Conservation (phyloP, 1,139 yeast species). For the Candida anutae region DNA sequence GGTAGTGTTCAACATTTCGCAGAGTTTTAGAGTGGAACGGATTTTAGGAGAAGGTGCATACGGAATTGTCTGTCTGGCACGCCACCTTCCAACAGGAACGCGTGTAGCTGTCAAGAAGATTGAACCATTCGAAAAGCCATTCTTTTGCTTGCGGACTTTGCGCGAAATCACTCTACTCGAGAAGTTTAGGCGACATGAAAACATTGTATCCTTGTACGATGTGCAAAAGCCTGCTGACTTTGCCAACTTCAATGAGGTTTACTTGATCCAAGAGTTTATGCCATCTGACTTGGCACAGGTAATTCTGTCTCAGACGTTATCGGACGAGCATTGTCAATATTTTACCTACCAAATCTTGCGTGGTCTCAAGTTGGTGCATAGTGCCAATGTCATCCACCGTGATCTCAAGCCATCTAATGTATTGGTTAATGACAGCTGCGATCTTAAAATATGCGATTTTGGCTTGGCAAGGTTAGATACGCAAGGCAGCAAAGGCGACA, state of each 20-base stretch:
- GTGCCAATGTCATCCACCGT: slow-evolving; percentile 95
- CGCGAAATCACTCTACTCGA: slow-evolving; percentile 31
- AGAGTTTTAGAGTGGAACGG: slow-evolving; percentile 31
- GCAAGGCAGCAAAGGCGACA: slow-evolving; percentile 11
- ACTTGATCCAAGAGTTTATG: slow-evolving; percentile 65
- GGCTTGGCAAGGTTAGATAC: slow-evolving; percentile 48
- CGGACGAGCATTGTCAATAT: slow-evolving; percentile 63
- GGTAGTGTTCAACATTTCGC: slow-evolving; percentile 15
- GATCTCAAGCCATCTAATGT: slow-evolving; percentile 93
- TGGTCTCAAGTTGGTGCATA: slow-evolving; percentile 91
- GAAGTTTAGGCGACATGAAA: slow-evolving; percentile 33
- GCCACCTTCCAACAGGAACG: slow-evolving; percentile 29
- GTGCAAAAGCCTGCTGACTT: slow-evolving; percentile 29
- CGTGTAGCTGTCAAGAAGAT: slow-evolving; percentile 38
- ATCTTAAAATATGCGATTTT: slow-evolving; percentile 91
- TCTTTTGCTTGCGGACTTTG: slow-evolving; percentile 33
- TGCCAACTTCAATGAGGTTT: slow-evolving; percentile 52
- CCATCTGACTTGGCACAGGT: slow-evolving; percentile 59
- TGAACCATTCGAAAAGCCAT: slow-evolving; percentile 30
- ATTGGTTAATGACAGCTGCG: slow-evolving; percentile 90
- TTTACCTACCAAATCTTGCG: slow-evolving; percentile 81
- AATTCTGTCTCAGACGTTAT: slow-evolving; percentile 43
- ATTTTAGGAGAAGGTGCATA: slow-evolving; percentile 42
- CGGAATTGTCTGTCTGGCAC: slow-evolving; percentile 36
- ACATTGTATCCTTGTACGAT: slow-evolving; percentile 30